phyloP scores from a whole-genome alignment of 805 yeast species.

The Isabelozyma rhagii region DNA sequence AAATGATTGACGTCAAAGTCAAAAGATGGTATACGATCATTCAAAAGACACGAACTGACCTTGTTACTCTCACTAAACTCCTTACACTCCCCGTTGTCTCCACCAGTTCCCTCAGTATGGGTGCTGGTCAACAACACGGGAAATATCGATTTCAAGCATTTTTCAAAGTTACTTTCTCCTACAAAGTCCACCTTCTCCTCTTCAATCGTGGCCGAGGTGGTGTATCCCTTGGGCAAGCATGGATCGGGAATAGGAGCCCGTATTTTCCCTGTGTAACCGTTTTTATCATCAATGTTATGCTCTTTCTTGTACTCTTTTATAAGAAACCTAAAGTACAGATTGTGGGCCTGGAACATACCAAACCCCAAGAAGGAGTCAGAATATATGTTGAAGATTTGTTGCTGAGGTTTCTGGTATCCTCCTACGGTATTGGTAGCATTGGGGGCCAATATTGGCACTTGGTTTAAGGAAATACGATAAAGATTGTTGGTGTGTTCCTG shows the following conservation, averaged over 20 bases:
- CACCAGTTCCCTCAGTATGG: constrained; percentile 18
- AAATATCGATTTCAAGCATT: constrained; percentile 47
- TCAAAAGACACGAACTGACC: constrained; percentile 48
- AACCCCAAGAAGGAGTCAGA: constrained; percentile 58
- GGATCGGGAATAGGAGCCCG: constrained; percentile 47
- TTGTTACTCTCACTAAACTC: constrained; percentile 24
- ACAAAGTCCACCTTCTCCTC: constrained; percentile 33
- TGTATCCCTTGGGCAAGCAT: constrained; percentile 51
- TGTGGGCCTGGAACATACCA: constrained; percentile 57
- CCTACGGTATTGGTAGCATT: neutral
- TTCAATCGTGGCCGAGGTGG: constrained; percentile 17
- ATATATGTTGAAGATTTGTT: constrained; percentile 35
- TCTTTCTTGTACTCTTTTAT: constrained; percentile 15
- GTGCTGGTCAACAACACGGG: constrained; percentile 39
- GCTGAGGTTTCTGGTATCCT: neutral
- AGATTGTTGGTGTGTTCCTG: constrained; percentile 45
- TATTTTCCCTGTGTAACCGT: constrained; percentile 8
- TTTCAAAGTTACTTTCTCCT: constrained; percentile 51
- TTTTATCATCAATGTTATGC: constrained; percentile 8
- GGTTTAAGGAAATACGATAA: constrained; percentile 42
- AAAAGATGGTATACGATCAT: constrained; percentile 53
- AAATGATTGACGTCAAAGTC: constrained; percentile 56
- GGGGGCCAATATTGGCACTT: constrained; percentile 21
- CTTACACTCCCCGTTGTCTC: constrained; percentile 20
- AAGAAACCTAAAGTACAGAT: constrained; percentile 40